Evolutionary conservation across 2,329 filamentous ascomycete species (phyloP).

Genomic region (Apiospora marii): DNA sequence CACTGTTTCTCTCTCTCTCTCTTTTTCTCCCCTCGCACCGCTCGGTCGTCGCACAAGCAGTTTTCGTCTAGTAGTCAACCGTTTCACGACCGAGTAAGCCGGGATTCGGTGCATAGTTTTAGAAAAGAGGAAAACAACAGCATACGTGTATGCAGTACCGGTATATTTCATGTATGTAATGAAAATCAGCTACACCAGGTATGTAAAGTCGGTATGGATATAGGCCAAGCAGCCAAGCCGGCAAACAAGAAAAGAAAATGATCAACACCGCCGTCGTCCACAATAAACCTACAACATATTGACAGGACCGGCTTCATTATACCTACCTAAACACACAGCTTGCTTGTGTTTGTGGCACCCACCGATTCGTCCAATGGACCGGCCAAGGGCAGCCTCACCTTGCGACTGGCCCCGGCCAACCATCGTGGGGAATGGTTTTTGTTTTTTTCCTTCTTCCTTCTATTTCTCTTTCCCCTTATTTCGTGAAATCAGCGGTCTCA

Average conservation of each 20-base stretch:
- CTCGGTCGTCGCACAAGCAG: constrained; percentile 5
- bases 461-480: not conserved
- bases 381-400: constrained; percentile 12
- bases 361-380: constrained; percentile 10
- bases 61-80: constrained; percentile 19
- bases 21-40: not conserved
- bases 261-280: not conserved
- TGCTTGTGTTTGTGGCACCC: constrained; percentile 9
- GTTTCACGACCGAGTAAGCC: constrained; percentile 11
- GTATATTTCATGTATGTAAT: not conserved
- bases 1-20: not conserved
- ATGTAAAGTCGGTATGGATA: not conserved
- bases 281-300: not conserved
- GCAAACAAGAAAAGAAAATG: not conserved
- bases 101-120: constrained; percentile 3
- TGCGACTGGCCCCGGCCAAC: not conserved
- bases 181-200: not conserved
- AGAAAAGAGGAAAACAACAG: not conserved
- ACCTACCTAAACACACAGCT: not conserved
- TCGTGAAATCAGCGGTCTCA: constrained; percentile 8
- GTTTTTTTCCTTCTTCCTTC: not conserved
- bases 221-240: not conserved
- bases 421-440: not conserved
- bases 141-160: not conserved
- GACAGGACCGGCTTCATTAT: no score